phyloP scores from a whole-genome alignment of 2,329 filamentous ascomycete species.

The Septoria linicola region DNA sequence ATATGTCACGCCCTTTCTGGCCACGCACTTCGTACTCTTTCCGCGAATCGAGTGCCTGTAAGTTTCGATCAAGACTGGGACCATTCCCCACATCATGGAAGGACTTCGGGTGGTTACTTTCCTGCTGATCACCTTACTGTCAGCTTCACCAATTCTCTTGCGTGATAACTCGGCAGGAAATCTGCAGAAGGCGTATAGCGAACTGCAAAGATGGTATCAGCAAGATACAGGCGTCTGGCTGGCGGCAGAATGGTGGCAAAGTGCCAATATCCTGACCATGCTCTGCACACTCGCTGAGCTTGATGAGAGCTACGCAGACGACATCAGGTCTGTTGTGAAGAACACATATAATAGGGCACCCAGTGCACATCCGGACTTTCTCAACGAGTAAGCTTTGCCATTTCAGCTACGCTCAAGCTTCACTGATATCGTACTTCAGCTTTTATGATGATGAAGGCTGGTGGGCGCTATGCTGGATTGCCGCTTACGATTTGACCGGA shows the following conservation, averaged over 20 bases:
- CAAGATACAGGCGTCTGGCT: slow-evolving; percentile 3
- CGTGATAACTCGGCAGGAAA: slow-evolving; percentile 6
- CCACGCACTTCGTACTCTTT: too few relatives aligned
- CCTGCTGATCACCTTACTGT: too few relatives aligned
- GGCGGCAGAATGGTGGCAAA: slow-evolving; percentile 11
- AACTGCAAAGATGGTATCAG: slow-evolving; percentile 12
- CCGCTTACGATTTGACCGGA: slow-evolving; percentile 53
- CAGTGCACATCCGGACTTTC: background rate
- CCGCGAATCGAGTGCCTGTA: too few relatives aligned
- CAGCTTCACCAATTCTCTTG: too few relatives aligned
- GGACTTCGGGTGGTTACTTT: too few relatives aligned
- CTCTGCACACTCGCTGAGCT: slow-evolving; percentile 1
- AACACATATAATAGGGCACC: background rate
- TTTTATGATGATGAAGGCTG: slow-evolving; percentile 55
- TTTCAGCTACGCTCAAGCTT: background rate
- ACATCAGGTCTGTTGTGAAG: slow-evolving; percentile 1
- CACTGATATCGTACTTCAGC: slow-evolving; percentile 32
- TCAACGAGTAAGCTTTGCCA: slow-evolving; percentile 1
- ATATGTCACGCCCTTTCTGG: too few relatives aligned
- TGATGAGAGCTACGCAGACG: background rate
- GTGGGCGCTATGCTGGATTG: slow-evolving; percentile 55
- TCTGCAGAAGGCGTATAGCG: slow-evolving; percentile 1
- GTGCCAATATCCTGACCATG: slow-evolving; percentile 2
- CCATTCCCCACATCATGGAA: too few relatives aligned
- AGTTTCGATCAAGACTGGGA: too few relatives aligned